phyloP scores from a whole-genome alignment of 208 protist genomes.

The Crithidia brevicula region DNA sequence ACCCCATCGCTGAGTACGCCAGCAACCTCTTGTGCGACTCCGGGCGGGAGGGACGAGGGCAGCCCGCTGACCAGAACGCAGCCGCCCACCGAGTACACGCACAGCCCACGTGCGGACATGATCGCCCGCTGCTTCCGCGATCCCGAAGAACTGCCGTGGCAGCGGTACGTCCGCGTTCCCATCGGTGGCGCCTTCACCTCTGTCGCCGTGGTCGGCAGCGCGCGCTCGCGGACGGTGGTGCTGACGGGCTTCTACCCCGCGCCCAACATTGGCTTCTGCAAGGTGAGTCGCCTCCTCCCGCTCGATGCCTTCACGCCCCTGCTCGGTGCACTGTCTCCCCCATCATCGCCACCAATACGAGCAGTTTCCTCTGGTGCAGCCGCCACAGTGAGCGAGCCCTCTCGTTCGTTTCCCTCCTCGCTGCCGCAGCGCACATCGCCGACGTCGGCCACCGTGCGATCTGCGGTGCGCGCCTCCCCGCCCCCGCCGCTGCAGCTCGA shows the following conservation, averaged over 20 bases:
- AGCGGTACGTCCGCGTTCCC: conserved; percentile 47
- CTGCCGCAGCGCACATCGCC: background rate
- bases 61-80: background rate
- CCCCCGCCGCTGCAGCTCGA: conserved; percentile 19
- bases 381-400: too few relatives aligned
- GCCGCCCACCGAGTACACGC: background rate
- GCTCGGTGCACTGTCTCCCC: conserved; percentile 6
- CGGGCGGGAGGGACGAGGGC: background rate
- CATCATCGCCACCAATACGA: background rate
- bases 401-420: background rate
- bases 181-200: conserved; percentile 57
- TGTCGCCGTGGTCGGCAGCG: conserved; percentile 33
- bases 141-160: conserved; percentile 35
- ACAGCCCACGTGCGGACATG: background rate
- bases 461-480: background rate
- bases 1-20: too few relatives aligned
- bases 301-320: conserved; percentile 27
- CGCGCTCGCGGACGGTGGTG: conserved; percentile 40
- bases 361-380: background rate
- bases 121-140: conserved; percentile 36
- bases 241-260: conserved; percentile 53
- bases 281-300: conserved; percentile 40
- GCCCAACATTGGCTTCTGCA: conserved; percentile 52
- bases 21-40: background rate
- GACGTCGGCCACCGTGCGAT: too few relatives aligned